A percentile compares a stretch with the other conserved stretches of the same genome.
phyloP scores from a whole-genome alignment of 805 yeast genomes.

The Cephaloascus albidus region DNA sequence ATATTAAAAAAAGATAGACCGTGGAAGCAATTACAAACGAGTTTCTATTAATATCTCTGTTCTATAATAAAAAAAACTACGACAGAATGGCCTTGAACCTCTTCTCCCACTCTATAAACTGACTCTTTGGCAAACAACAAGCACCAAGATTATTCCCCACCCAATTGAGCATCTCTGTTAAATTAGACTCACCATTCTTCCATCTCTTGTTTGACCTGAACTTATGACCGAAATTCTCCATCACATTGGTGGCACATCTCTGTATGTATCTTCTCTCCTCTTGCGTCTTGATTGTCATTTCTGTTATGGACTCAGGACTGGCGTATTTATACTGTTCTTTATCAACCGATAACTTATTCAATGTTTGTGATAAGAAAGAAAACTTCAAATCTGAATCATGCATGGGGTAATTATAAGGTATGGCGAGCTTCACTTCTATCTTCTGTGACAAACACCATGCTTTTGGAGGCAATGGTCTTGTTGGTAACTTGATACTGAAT shows the following conservation, averaged over 20 bases:
- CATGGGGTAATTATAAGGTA: background rate
- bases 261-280: background rate
- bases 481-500: background rate
- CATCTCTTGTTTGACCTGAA: background rate
- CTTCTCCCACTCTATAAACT: background rate
- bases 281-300: background rate
- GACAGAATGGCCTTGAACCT: no score
- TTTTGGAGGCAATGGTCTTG: background rate
- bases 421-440: background rate
- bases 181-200: background rate
- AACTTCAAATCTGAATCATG: background rate
- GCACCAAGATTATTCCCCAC: background rate
- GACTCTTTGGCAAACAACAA: background rate
- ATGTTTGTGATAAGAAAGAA: background rate
- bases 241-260: background rate
- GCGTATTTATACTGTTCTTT: background rate
- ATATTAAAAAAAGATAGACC: no score
- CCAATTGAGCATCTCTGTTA: background rate
- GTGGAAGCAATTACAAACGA: no score
- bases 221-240: background rate
- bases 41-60: no score
- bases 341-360: background rate
- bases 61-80: no score
- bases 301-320: background rate
- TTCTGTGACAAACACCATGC: background rate